A percentile compares a stretch with the other conserved stretches of the same genome.
phyloP scores from a whole-genome alignment of 2,329 filamentous ascomycete genomes.

The Ophiostoma himal-ulmi region DNA sequence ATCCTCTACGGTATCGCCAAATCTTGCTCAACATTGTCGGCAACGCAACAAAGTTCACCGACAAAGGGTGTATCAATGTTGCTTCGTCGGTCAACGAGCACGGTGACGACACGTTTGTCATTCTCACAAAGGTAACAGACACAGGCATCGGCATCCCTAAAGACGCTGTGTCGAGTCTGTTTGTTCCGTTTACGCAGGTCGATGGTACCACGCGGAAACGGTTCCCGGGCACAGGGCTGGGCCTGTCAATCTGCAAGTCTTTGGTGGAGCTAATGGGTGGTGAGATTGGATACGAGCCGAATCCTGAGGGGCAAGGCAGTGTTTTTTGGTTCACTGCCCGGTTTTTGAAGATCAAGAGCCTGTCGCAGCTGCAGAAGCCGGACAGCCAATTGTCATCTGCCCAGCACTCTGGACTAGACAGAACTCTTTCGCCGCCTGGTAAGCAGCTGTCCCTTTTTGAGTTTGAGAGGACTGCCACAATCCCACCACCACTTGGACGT shows the following conservation, averaged over 20 bases:
- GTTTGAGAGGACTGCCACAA: slow-evolving; percentile 13
- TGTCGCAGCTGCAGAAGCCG: slow-evolving; percentile 28
- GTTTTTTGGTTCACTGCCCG: slow-evolving; percentile 81
- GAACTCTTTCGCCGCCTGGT: slow-evolving; percentile 11
- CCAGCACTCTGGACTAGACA: background rate
- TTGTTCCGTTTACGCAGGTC: slow-evolving; percentile 96
- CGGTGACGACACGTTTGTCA: slow-evolving; percentile 38
- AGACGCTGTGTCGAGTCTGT: slow-evolving; percentile 52
- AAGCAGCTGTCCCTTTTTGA: slow-evolving; percentile 17
- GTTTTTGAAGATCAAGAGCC: slow-evolving; percentile 36
- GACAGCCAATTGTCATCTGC: background rate
- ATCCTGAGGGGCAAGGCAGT: slow-evolving; percentile 82
- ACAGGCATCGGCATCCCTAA: slow-evolving; percentile 75
- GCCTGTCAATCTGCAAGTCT: slow-evolving; percentile 88
- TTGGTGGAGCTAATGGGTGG: slow-evolving; percentile 94
- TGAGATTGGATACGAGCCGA: slow-evolving; percentile 84
- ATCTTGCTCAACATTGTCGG: slow-evolving; percentile 57
- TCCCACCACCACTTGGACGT: slow-evolving; percentile 10
- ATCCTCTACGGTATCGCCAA: slow-evolving; percentile 55
- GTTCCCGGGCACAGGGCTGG: slow-evolving; percentile 89
- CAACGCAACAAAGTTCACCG: slow-evolving; percentile 59
- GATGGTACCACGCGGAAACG: slow-evolving; percentile 93
- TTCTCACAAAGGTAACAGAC: slow-evolving; percentile 62
- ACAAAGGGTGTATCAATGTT: slow-evolving; percentile 47
- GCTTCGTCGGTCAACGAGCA: slow-evolving; percentile 38